phyloP scores from a whole-genome alignment of 1,284 basidiomycete genomes.

The Trichosporon faecale region DNA sequence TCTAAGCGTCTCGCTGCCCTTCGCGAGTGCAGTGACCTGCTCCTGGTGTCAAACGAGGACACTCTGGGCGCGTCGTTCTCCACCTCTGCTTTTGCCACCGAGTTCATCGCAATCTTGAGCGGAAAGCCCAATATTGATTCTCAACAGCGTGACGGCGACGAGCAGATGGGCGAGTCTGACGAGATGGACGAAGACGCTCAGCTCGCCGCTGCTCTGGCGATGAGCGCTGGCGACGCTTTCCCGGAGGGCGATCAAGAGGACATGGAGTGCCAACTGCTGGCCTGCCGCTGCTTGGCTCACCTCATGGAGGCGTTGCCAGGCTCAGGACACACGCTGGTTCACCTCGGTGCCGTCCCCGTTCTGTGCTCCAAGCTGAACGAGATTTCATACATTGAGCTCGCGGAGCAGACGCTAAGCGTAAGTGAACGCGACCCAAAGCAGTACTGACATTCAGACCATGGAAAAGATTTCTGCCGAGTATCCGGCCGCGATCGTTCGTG shows the following conservation, averaged over 20 bases:
- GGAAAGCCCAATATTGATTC: conserved; percentile 59
- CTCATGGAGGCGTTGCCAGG: conserved; percentile 95
- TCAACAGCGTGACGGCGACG: conserved; percentile 32
- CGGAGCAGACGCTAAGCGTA: conserved; percentile 92
- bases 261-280: conserved; percentile 84
- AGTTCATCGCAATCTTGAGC: conserved; percentile 86
- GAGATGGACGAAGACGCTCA: conserved; percentile 72
- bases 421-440: conserved; percentile 43
- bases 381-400: conserved; percentile 93
- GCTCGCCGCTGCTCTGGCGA: conserved; percentile 73
- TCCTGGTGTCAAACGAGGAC: conserved; percentile 96
- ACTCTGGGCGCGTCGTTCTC: conserved; percentile 86
- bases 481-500: conserved; percentile 86
- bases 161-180: conserved; percentile 34
- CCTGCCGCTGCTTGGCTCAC: conserved; percentile 90
- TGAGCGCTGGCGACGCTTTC: conserved; percentile 45
- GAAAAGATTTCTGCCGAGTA: conserved; percentile 97
- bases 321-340: conserved; percentile 87
- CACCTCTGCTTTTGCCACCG: conserved; percentile 85
- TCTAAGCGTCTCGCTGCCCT: conserved; percentile 81
- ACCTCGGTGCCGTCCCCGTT: conserved; percentile 90
- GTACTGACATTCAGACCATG: conserved; percentile 65
- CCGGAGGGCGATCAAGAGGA: conserved; percentile 54
- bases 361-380: conserved; percentile 92
- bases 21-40: conserved; percentile 89